Percentiles rank a stretch among this genome's conserved stretches.
These are phyloP conservation scores for Spongiforma sp. DNA, from an alignment of 1,284 basidiomycete species.

Conservation along the genomic window DNA sequence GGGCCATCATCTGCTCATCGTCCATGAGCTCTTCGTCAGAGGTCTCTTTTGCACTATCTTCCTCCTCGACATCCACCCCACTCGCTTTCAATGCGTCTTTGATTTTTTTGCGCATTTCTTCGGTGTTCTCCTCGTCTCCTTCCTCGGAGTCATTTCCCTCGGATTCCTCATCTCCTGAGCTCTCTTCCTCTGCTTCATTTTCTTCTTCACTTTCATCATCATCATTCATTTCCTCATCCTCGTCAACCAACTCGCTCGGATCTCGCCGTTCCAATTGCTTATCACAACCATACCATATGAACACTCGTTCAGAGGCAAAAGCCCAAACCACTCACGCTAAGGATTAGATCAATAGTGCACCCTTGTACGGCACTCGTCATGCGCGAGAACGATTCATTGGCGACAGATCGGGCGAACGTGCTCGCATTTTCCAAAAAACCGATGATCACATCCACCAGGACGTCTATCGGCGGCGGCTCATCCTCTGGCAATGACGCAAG, in stretches of 20 bases:
- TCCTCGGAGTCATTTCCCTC: constrained; percentile 45
- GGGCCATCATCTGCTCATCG: constrained; percentile 97
- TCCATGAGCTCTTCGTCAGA: constrained; percentile 83
- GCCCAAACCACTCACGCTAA: constrained; percentile 64
- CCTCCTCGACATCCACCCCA: constrained; percentile 63
- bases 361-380: constrained; percentile 74
- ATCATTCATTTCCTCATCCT: constrained; percentile 42
- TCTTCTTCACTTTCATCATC: constrained; percentile 44
- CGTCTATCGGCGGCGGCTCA: constrained; percentile 70
- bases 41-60: constrained; percentile 45
- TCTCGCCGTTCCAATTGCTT: constrained; percentile 86
- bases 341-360: constrained; percentile 83
- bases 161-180: constrained; percentile 37
- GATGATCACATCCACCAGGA: constrained; percentile 88
- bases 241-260: constrained; percentile 59
- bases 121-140: constrained; percentile 59
- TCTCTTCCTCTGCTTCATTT: constrained; percentile 45
- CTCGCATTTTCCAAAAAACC: constrained; percentile 89
- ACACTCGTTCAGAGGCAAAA: no score
- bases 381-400: constrained; percentile 83
- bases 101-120: constrained; percentile 78
- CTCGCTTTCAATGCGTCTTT: constrained; percentile 80
- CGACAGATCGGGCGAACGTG: constrained; percentile 81
- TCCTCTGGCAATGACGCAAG: constrained; percentile 25
- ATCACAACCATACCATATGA: no score